phyloP scores from a whole-genome alignment of 2,329 filamentous ascomycete genomes.

The Fusarium sp. region DNA sequence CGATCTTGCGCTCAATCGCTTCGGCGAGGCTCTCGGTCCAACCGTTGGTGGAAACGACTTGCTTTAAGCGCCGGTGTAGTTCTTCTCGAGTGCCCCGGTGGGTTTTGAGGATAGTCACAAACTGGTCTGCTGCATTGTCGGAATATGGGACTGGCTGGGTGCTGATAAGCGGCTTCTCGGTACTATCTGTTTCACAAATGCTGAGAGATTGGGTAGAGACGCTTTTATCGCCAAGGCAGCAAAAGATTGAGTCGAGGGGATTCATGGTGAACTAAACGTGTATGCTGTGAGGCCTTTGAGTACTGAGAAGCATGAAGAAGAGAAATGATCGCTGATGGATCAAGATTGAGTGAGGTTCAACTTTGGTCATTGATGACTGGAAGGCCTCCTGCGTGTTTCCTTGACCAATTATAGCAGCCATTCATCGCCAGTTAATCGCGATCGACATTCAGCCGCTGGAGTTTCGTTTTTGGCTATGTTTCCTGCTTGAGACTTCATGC shows the following conservation, averaged over 20 bases:
- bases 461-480: background rate
- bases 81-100: background rate
- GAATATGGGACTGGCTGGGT: conserved; percentile 13
- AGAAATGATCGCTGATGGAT: too few species aligned
- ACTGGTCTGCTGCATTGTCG: conserved; percentile 28
- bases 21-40: conserved; percentile 41
- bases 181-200: background rate
- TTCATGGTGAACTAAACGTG: background rate
- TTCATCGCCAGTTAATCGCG: background rate
- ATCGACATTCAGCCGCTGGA: fast-evolving
- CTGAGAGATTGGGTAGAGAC: fast-evolving
- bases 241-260: background rate
- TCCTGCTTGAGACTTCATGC: background rate
- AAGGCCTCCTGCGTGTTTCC: conserved; percentile 14
- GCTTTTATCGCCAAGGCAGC: background rate
- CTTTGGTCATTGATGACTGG: background rate
- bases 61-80: conserved; percentile 15
- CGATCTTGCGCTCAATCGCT: conserved; percentile 31
- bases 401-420: fast-evolving
- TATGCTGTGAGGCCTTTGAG: fast-evolving
- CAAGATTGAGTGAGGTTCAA: background rate
- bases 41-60: conserved; percentile 21
- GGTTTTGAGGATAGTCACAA: conserved; percentile 20
- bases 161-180: conserved; percentile 1
- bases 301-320: background rate